phyloP scores from a whole-genome alignment of 2,329 filamentous ascomycete genomes.

The Arthrobotrys sphaeroides region DNA sequence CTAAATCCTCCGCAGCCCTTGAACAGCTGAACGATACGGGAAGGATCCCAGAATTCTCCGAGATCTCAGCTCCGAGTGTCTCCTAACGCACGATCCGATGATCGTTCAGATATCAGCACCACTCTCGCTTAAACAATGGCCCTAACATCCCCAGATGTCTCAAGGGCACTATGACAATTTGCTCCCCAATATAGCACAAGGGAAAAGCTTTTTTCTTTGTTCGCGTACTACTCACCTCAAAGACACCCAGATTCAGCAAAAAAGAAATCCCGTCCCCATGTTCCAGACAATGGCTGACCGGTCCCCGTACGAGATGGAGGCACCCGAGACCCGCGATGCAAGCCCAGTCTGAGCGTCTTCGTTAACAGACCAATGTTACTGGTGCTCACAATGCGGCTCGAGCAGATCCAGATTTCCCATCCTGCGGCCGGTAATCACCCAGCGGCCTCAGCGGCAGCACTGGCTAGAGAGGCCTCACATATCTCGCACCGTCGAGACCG shows the following conservation, averaged over 20 bases:
- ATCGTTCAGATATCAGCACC: constrained; percentile 35
- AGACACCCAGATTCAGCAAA: neutral
- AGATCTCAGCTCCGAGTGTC: constrained; percentile 32
- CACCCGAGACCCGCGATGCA: constrained; percentile 4
- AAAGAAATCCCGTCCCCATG: neutral
- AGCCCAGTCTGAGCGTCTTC: neutral
- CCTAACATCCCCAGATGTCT: constrained; percentile 17
- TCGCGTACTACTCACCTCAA: neutral
- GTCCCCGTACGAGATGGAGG: neutral
- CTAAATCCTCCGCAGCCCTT: neutral
- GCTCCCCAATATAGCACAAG: constrained; percentile 4
- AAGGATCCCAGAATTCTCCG: constrained; percentile 22
- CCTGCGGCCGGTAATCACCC: neutral
- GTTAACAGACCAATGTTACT: neutral
- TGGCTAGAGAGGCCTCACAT: neutral
- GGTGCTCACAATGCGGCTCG: constrained; percentile 14
- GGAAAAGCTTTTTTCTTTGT: neutral
- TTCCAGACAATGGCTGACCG: neutral
- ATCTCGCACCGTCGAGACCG: neutral
- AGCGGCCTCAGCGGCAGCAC: neutral
- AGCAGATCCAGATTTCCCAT: constrained; percentile 4
- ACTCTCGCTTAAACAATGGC: constrained; percentile 19
- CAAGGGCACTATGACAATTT: constrained; percentile 7
- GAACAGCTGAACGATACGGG: neutral
- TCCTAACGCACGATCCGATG: neutral